Conservation (phyloP, 192 early-diverging fungal species). For the Dispira parvispora region DNA sequence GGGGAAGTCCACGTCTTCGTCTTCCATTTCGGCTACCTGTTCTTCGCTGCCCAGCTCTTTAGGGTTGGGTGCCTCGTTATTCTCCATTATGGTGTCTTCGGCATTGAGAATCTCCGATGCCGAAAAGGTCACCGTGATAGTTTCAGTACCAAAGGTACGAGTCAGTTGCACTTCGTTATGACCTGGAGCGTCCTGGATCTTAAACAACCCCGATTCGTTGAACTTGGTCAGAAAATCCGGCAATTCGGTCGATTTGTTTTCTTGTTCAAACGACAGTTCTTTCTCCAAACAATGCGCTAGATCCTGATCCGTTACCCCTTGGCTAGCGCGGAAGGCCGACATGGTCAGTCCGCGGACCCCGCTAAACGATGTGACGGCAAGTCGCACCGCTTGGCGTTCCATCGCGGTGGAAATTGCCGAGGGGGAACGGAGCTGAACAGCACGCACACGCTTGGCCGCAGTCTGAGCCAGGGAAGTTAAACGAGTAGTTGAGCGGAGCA, state of each 20-base stretch:
- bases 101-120: conserved; percentile 70
- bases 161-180: conserved; percentile 62
- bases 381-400: too few species aligned
- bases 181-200: conserved; percentile 66
- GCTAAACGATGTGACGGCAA: too few species aligned
- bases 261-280: conserved; percentile 61
- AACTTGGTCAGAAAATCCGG: conserved; percentile 65
- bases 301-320: conserved; percentile 37
- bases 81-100: conserved; percentile 47
- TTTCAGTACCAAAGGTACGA: conserved; percentile 80
- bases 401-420: too few species aligned
- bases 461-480: too few species aligned
- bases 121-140: conserved; percentile 72
- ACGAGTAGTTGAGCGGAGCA: too few species aligned
- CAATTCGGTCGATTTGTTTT: conserved; percentile 31
- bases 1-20: conserved; percentile 22
- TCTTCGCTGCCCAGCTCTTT: conserved; percentile 33
- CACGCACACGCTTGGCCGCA: too few species aligned
- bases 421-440: too few species aligned
- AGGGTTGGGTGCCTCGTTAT: conserved; percentile 32
- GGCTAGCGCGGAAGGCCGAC: too few species aligned
- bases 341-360: too few species aligned
- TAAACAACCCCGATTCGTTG: conserved; percentile 38
- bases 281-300: conserved; percentile 50
- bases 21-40: conserved; percentile 42